Evolutionary conservation across 495 filamentous ascomycete genomes (phyloP).

Genomic region (Penicillium simplicissimum): DNA sequence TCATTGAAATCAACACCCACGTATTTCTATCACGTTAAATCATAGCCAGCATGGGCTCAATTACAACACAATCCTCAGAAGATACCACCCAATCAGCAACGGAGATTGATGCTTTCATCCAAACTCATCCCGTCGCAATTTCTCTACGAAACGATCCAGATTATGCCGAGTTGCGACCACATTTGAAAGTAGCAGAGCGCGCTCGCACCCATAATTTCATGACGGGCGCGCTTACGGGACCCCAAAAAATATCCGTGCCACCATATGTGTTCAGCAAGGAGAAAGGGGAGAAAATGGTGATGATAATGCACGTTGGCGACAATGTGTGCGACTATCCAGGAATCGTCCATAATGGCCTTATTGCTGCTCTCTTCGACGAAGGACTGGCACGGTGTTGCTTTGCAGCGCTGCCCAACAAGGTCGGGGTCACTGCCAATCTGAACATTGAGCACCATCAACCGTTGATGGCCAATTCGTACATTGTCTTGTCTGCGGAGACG

Average conservation of each 20-base stretch:
- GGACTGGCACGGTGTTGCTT: slow-evolving; percentile 86
- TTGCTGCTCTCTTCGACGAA: slow-evolving; percentile 89
- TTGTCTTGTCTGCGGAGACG: slow-evolving; percentile 75
- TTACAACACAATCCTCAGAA: background rate
- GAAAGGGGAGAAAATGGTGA: slow-evolving; percentile 65
- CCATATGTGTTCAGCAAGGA: slow-evolving; percentile 70
- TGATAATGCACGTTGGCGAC: slow-evolving; percentile 72
- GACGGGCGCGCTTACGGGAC: slow-evolving; percentile 71
- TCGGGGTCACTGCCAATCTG: slow-evolving; percentile 85
- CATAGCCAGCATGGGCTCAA: background rate
- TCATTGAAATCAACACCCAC: background rate
- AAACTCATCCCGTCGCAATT: slow-evolving; percentile 65
- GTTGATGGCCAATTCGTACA: slow-evolving; percentile 65
- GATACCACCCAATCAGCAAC: background rate
- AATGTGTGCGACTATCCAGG: slow-evolving; percentile 85
- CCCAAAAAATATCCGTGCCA: slow-evolving; percentile 71
- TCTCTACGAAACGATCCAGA: slow-evolving; percentile 62
- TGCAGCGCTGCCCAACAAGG: slow-evolving; percentile 76
- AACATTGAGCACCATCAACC: slow-evolving; percentile 83
- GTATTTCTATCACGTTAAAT: background rate
- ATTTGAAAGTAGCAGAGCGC: slow-evolving; percentile 70
- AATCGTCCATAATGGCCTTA: slow-evolving; percentile 82
- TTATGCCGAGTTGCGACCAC: slow-evolving; percentile 73
- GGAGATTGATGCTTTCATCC: slow-evolving; percentile 67
- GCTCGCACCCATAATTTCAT: slow-evolving; percentile 73